A percentile compares a stretch with the other conserved stretches of the same genome.
phyloP scores from a whole-genome alignment of 495 filamentous ascomycete species.

The Talaromyces proteolyticus region DNA sequence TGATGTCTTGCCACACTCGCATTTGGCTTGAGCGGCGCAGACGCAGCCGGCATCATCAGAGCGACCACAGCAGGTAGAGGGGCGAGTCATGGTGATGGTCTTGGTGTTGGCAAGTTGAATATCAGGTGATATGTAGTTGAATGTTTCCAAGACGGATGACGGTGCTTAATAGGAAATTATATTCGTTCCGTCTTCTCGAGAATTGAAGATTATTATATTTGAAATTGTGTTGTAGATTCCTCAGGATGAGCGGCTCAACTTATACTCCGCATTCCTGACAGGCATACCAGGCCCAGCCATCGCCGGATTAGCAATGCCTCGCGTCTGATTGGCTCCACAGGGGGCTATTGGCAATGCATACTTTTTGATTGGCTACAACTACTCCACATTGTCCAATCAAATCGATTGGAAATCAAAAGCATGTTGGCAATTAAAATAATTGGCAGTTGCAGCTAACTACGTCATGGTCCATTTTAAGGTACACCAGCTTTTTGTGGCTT shows the following conservation, averaged over 20 bases:
- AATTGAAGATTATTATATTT: too few species aligned
- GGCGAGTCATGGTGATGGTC: constrained; percentile 43
- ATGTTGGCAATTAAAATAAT: too few species aligned
- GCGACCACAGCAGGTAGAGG: constrained; percentile 60
- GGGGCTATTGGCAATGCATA: not conserved
- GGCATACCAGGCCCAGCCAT: not conserved
- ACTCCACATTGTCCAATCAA: not conserved
- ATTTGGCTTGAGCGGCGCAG: constrained; percentile 61
- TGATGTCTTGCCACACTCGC: constrained; percentile 83
- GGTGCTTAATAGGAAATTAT: too few species aligned
- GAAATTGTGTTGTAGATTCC: too few species aligned
- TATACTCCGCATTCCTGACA: too few species aligned
- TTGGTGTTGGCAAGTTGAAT: not conserved
- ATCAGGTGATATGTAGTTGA: not conserved
- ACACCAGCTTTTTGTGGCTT: too few species aligned
- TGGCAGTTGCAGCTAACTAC: too few species aligned
- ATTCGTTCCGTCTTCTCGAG: too few species aligned
- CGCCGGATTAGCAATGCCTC: not conserved
- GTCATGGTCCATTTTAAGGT: too few species aligned
- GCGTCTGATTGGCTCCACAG: not conserved
- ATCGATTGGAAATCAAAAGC: too few species aligned
- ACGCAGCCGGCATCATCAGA: constrained; percentile 47
- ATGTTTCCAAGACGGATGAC: too few species aligned
- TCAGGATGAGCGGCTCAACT: too few species aligned
- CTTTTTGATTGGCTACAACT: not conserved